Evolutionary conservation across 352 stramenopile species (phyloP), one percentile per base, ranked within the genome.

Genomic region (Phytopythium sindhum): DNA sequence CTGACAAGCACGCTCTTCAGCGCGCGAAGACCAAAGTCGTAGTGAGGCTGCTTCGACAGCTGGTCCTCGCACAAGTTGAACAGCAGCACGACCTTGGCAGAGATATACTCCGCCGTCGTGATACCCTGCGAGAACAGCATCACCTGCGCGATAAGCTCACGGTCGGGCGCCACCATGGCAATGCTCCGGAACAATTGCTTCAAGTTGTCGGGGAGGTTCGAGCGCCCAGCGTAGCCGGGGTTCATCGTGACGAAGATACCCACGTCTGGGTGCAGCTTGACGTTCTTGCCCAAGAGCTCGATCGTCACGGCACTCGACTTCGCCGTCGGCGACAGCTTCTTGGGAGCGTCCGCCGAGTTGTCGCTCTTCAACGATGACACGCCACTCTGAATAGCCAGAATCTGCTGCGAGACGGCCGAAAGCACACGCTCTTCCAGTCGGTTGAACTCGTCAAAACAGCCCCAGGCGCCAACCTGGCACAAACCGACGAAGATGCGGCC

Each of bases 231-330:
- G 75, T 99, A 99, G 28, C 96, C 97, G 41, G 98, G 98, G 75
- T 99, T 99, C 98, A 99, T 99, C 19, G 98, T 99, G 37, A 99
- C 97, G 75, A 99, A 99, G 61, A 99, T 99, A 28, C 97, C 98
- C 55, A 99, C 97, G 72, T 99, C 97, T 55, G 96, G 89, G 72
- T 99, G 93, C 10, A 99, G 77, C 51, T 84, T 82, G 26, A 99
- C 96, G 39, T 77, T 92, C 72, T 98, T 97, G 19, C 97, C 97
- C 15, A 99, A 64, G 7, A 99, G 75, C 63, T 99, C 93, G 60
- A 99, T 98, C 0, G 75, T 87, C 39, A 66, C 45, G 74, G 66
- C 17, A 14, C 74, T 42, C 47, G 64, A 64, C 28, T 58, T 74
- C 9, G 56, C 37, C 5, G 56, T 53, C 29, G 41, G 56, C 2